Conservation (phyloP, 768 basidiomycete species). For the Pholiota molesta region DNA sequence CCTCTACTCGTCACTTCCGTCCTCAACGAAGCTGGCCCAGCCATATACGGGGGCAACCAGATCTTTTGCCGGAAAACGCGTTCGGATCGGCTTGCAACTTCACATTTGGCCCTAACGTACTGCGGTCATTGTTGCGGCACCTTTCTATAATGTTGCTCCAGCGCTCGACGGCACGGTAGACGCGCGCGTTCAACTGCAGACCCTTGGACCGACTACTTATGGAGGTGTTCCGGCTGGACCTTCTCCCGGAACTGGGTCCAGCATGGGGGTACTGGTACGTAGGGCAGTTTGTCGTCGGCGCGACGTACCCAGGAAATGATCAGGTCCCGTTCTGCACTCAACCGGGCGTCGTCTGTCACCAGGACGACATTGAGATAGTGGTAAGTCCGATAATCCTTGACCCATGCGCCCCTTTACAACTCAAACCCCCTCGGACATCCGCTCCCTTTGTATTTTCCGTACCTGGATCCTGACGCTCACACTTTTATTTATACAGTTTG, state of each 20-base stretch:
- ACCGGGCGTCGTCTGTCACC: constrained; percentile 68
- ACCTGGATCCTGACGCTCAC: constrained; percentile 9
- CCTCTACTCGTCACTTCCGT: constrained; percentile 74
- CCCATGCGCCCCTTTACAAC: not conserved
- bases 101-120: constrained; percentile 52
- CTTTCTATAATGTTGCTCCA: constrained; percentile 46
- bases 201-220: constrained; percentile 71
- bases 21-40: constrained; percentile 69
- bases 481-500: constrained; percentile 38
- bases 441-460: not conserved
- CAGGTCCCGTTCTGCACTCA: constrained; percentile 56
- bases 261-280: constrained; percentile 68
- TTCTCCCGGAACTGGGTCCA: constrained; percentile 71
- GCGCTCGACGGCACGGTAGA: constrained; percentile 41
- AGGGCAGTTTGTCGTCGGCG: constrained; percentile 64
- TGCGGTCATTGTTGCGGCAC: constrained; percentile 41
- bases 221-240: constrained; percentile 72
- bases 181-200: constrained; percentile 56
- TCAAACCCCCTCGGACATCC: not conserved
- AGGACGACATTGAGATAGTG: constrained; percentile 82
- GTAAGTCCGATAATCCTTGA: constrained; percentile 41
- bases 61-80: constrained; percentile 38
- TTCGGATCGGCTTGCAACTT: constrained; percentile 42
- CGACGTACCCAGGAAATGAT: constrained; percentile 72
- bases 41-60: constrained; percentile 52